These are phyloP conservation scores for Ceratocystis lukuohia DNA, from an alignment of 2,329 filamentous ascomycete genomes.

Conservation along the genomic window DNA sequence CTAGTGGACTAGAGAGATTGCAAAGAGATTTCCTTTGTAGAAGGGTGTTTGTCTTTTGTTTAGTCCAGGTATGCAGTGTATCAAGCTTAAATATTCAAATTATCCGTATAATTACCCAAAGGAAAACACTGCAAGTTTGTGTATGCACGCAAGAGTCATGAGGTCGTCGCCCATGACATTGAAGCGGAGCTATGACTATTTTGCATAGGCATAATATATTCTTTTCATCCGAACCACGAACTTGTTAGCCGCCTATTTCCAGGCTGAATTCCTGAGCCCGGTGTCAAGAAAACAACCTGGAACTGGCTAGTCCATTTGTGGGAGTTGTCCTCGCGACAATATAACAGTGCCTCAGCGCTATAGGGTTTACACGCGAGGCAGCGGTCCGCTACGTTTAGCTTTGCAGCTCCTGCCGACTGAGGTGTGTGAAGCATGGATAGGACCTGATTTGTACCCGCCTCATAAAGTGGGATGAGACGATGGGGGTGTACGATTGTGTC, in stretches of 20 bases:
- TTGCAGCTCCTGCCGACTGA: not conserved
- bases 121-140: not conserved
- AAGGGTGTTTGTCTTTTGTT: not conserved
- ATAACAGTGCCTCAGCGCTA: not conserved
- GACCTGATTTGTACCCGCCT: not conserved
- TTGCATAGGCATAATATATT: not conserved
- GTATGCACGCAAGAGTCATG: not conserved
- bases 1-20: constrained; percentile 52
- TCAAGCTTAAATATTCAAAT: not conserved
- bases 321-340: not conserved
- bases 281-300: too few species aligned
- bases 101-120: not conserved
- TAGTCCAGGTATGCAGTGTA: not conserved
- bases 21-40: too few species aligned
- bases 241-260: not conserved
- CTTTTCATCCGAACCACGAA: not conserved
- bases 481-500: not conserved
- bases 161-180: not conserved
- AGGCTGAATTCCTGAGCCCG: not conserved
- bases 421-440: not conserved
- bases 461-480: not conserved
- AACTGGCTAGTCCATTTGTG: not conserved
- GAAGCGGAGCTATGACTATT: not conserved
- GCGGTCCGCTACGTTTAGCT: not conserved
- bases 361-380: not conserved